Base-by-base conservation (phyloP, 1,284 basidiomycete genomes). In the Xanthoconium separans region DNA sequence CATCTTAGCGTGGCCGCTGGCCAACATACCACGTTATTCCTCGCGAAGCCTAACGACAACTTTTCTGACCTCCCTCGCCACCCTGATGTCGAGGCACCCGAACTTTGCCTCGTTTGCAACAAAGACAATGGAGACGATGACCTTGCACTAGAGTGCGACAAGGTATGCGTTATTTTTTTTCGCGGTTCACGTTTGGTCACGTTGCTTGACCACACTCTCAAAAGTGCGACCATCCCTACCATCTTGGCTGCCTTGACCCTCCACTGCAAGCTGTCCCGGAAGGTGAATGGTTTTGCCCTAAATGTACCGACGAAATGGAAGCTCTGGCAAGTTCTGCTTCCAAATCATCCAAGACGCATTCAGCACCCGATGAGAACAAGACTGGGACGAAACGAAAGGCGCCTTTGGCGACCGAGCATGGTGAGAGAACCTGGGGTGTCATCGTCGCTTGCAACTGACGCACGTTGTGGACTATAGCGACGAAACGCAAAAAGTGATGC, bases 221-320 rank as follows among this genome's bases (percentile, higher is more conserved):
- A 34, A 58, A 94, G 88, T 98, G 95, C 69, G 95, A 98, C 65
- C 80, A 82, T 44, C 92, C 94, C 0, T 97, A 90, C 69, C 95
- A 98, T 69, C 75, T 91, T 13, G 77, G 77, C 5, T 98, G 95
- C 69, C 80, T 96, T 46, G 73, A 77, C 33, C 95, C 94, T 8
- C 91, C 92, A 4, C 73, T 98, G 47, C 68, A 74, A 15, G 83
- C 77, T 1, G 75, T 95, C 15, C 95, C 95, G 0, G 90, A 92
- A 22, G 95, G 91, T 36, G 91, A 95, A 70, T 96, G 93, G 93
- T 95, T 95, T 78, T 95, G 93, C 65, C 84, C 89, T 0, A 75
- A 79, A 47, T 95, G 93, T 44, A 55, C 50, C 7, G 51, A 55
- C 44, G 69, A 69, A 44, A 63, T 62, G 54, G 16, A 16, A 59